Base-by-base conservation (phyloP, 768 basidiomycete species). In the Suillus occidentalis region DNA sequence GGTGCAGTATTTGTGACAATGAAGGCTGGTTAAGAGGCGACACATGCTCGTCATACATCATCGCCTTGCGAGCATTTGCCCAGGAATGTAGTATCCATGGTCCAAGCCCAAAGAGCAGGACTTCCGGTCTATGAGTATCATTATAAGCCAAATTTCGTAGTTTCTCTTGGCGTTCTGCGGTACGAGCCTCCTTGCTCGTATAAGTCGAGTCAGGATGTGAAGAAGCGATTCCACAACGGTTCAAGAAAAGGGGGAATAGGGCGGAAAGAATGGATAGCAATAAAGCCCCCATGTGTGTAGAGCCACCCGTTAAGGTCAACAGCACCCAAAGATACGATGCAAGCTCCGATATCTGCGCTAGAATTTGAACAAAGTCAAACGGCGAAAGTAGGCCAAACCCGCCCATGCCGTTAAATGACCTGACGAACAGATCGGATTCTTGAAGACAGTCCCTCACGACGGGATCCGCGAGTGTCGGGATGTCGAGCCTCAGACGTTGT, bases 31-130 rank as follows among this genome's bases (percentile, higher is more conserved):
- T 75, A 40, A 69, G 50, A 16, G 67, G 76, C 68, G 69, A 80
- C 73, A 72, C 66, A 64, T 81, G 81, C 69, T 89, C 87, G 34
- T 86, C 84, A 16, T 84, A 83, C 61, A 89, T 77, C 53, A 88
- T 83, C 22, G 85, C 76, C 72, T 81, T 84, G 68, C 88, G 80
- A 4, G 92, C 85, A 39, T 77, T 80, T 5, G 88, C 83, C 94
- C 94, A 96, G 8, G 87, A 85, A 63, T 85, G 82, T 64, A 95
- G 78, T 62, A 95, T 89, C 94, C 94, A 96, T 45, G 91, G 89
- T 13, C 87, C 89, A 18, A 96, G 82, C 5, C 91, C 91, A 74
- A 94, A 96, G 4, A 95, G 80, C 40, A 89, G 81, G 39, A 95
- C 84, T 74, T 96, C 94, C 18, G 89, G 87, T n/a, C 92, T 88